phyloP scores from a whole-genome alignment of 2,329 filamentous ascomycete species.

The Aspergillus pseudonomiae region DNA sequence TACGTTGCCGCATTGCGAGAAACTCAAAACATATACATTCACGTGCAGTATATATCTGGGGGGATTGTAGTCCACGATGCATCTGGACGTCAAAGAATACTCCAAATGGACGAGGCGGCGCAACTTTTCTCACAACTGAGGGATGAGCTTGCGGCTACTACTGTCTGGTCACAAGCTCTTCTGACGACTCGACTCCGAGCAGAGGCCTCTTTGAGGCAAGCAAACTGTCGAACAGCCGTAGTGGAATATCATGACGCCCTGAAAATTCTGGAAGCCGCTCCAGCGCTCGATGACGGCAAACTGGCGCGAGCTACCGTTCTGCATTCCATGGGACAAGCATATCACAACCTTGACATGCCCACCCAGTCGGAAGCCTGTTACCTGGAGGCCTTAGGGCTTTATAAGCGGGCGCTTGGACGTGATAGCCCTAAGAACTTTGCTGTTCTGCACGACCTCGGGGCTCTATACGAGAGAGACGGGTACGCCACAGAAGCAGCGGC shows the following conservation, averaged over 20 bases:
- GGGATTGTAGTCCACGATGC: constrained; percentile 32
- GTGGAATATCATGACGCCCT: constrained; percentile 30
- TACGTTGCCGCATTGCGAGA: constrained; percentile 20
- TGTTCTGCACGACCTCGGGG: constrained; percentile 32
- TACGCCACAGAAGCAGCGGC: constrained; percentile 35
- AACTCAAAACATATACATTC: constrained; percentile 28
- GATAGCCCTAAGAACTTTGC: constrained; percentile 32
- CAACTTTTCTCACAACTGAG: constrained; percentile 33
- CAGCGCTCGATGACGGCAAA: constrained; percentile 28
- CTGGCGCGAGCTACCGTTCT: constrained; percentile 29
- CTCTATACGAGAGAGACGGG: constrained; percentile 32
- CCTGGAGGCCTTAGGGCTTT: constrained; percentile 30
- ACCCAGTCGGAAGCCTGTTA: constrained; percentile 34
- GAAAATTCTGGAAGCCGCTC: constrained; percentile 25
- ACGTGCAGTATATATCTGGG: constrained; percentile 29
- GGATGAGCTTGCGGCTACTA: constrained; percentile 24
- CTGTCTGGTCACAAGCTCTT: constrained; percentile 24
- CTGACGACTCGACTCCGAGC: constrained; percentile 24
- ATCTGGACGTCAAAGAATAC: constrained; percentile 33
- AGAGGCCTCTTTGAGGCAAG: constrained; percentile 27
- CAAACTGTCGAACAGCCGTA: constrained; percentile 26
- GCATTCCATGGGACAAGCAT: constrained; percentile 30
- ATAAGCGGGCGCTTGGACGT: constrained; percentile 32
- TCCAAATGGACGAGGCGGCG: constrained; percentile 34
- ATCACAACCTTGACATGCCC: constrained; percentile 27